Base-by-base conservation (phyloP, 148 eudicot genomes). In the Rhododendron vialii region DNA sequence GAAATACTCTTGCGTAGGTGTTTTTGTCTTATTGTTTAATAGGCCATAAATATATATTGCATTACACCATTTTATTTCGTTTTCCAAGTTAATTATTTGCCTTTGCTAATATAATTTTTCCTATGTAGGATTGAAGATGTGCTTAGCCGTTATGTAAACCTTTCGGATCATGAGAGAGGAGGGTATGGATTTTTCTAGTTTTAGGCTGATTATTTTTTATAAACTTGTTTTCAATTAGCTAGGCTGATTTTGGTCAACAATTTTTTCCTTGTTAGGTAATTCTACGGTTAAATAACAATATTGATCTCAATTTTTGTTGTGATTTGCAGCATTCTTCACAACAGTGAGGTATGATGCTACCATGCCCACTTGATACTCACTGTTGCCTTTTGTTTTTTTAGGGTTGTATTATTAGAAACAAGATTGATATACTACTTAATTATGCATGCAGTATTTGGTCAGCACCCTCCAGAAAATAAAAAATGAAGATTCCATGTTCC, bases 51-150 rank as follows among this genome's bases (percentile, higher is more conserved):
- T 73, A 1, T 63, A 1, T 11, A 50, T 10, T 10, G 53, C 1
- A 53, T 53, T 53, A 14, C 4, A 13, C 55, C 14, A 51, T 13
- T 51, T 51, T 51, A 11, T 51, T 51, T 51, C 15, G 0, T 13
- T 79, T 59, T 22, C 38, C 48, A 47, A 47, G 11, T 47, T 30
- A 30, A 30, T 30, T 47, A 1, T 47, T 47, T 7, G 50, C 10
- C 1, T 47, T 14, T 63, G 3, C 7, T 75, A 50, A 24, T 13
- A 7, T 53, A 28, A 3, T 3, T 79, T 59, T 22, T 30, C 35
- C 9, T 47, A 1, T 86, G 55, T 76, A 95, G 98, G 84, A 92
- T 94, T 36, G 96, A 94, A 86, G 98, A 95, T 81, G 98, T 94
- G 22, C 90, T 95, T 65, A 85, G 88, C 5, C 91, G 91, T 2